Percentiles rank a stretch among this genome's conserved stretches.
These are phyloP conservation scores for Kickxella alabastrina DNA, from an alignment of 192 early-diverging fungal species.

Conservation along the genomic window DNA sequence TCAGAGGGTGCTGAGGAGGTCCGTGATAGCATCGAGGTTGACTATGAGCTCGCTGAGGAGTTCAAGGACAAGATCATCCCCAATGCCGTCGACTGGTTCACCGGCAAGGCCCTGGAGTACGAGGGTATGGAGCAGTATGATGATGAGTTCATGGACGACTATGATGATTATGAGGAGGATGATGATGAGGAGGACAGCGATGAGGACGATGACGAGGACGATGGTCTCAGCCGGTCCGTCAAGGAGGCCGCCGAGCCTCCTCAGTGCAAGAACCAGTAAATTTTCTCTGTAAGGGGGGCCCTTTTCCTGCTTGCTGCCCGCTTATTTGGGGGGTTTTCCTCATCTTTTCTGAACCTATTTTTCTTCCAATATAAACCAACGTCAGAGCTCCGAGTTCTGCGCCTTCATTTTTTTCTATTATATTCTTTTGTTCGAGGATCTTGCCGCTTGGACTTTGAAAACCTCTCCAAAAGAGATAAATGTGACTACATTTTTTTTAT, in stretches of 20 bases:
- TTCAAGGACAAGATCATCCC: conserved; percentile 98
- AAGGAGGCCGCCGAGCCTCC: conserved; percentile 51
- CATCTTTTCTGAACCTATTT: too few relatives aligned
- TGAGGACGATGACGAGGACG: conserved; percentile 38
- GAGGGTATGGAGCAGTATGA: conserved; percentile 47
- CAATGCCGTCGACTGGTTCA: conserved; percentile 97
- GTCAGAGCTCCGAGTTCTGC: too few relatives aligned
- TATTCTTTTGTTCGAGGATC: too few relatives aligned
- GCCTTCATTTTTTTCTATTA: too few relatives aligned
- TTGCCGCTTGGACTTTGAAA: too few relatives aligned
- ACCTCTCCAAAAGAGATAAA: too few relatives aligned
- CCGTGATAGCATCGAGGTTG: conserved; percentile 82
- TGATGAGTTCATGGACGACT: conserved; percentile 39
- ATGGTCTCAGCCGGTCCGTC: conserved; percentile 39
- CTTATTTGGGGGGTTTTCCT: too few relatives aligned
- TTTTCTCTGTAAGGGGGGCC: too few relatives aligned
- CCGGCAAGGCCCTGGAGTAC: conserved; percentile 91
- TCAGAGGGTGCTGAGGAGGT: conserved; percentile 73
- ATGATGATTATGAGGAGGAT: conserved; percentile 48
- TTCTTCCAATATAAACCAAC: too few relatives aligned
- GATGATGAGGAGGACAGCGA: conserved; percentile 42
- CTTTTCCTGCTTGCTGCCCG: too few relatives aligned
- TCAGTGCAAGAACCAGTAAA: conserved; percentile 56
- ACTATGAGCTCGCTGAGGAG: conserved; percentile 97
- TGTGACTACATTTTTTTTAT: too few relatives aligned